Base-by-base conservation (phyloP, 208 protist genomes). In the Leishmania guyanensis region DNA sequence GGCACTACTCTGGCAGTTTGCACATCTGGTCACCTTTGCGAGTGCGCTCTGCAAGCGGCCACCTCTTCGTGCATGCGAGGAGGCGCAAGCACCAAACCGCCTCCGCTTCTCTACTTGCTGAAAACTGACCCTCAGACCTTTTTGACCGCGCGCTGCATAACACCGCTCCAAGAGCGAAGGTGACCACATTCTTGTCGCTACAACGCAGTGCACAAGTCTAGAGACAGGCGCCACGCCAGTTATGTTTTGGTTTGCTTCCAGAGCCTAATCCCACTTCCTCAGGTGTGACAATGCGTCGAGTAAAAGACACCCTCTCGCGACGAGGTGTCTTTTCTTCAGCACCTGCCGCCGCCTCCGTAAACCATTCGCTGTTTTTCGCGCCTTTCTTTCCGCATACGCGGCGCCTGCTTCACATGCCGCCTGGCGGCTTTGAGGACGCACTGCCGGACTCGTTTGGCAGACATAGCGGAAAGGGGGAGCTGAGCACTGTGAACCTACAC, bases 401-500 rank as follows among this genome's bases (percentile, higher is more conserved):
- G 5, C 83, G 88, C 5, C 51, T 16, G 9, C 81, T 94, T 10
- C 90, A 91, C 58, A 89, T 78, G 53, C 90, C 88, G 20, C 90
- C 82, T 3, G 90, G 90, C 3, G 90, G 90, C 20, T 92, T 94
- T 68, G 85, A 89, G 5, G 86, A 94, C 71, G 75, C 48, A n/a
- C 83, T 92, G 29, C 90, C 90, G 43, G 79, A 85, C 3, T 89
- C 88, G 22, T 88, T 94, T 72, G 90, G 90, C 43, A 78, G 82
- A 16, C 81, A 85, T 6, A 82, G 71, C 26, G 89, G 82, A 20
- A 92, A 90, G 58, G 90, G 90, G 5, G 78, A 85, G 69, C 65
- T 89, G 65, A 94, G 90, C 84, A 90, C 79, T 69, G 87, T 89
- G 50, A 94, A 94, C 78, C 66, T 91, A 48, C 86, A 73, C 53